Evolutionary conservation across 2,329 filamentous ascomycete genomes (phyloP), one percentile per base, ranked within the genome.

Genomic region (Rutstroemia sp.): DNA sequence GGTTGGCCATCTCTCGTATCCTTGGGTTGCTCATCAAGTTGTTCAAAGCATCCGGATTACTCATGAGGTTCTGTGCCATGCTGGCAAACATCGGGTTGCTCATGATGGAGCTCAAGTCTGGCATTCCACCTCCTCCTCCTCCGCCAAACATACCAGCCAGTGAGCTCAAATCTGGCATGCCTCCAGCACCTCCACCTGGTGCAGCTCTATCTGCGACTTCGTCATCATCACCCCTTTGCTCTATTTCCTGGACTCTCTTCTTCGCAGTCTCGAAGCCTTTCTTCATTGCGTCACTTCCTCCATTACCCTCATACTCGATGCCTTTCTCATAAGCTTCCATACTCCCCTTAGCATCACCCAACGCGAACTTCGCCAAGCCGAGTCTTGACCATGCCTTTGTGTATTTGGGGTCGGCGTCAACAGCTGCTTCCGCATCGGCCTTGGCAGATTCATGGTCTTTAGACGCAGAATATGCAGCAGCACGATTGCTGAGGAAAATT

Each of bases 31-130:
- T 90, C 92, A 99, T 96, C 57, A 99, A 74, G 71, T 91, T 94
- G 70, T 78, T 81, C 83, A 97, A 87, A 77, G 92, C 84, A 9
- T 95, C 89, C 0, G 94, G 94, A 75, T 99, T 96, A 75, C 84
- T 89, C 94, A 97, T 97, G 55, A 99, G 74, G 73, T 89, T 96
- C 77, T 96, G 90, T 4, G 94, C 94, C 91, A 97, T 96, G 75
- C 82, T 88, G 51, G 91, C 84, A 75, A 99, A 95, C 94, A 97
- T 97, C 56, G 94, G 94, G 77, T 97, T 99, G 78, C 78, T 91
- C 91, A 97, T 95, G 71, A 99, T 85, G 61, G 83, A 82, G 61
- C 83, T 75, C 23, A 99, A 77, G 71, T 97, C 92, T 12, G 92
- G 91, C 88, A 96, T 94, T 54, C 89, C 89, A 51, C 87, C 85